Evolutionary conservation across 1,139 yeast species (phyloP), one percentile per base, ranked within the genome.

Genomic region (Saccharomyces pastorianus): DNA sequence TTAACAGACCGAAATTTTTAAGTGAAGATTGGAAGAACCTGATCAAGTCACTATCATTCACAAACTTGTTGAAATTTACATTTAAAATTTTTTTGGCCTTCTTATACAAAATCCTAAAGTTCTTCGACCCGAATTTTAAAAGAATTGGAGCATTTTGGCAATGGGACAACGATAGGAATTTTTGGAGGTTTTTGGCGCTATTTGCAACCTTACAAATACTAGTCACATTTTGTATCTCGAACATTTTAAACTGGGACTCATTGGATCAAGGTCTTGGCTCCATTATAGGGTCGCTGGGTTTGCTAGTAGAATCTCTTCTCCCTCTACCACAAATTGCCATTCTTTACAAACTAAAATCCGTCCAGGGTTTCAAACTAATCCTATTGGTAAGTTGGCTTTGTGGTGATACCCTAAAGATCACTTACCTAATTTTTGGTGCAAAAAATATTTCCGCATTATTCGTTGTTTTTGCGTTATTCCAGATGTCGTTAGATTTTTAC

Each of bases 301-400:
- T 90, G 48, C 76, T 88, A 53, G 78, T 88, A 26, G 97, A 90
- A 66, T 83, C 93, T n/a, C 73, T 88, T 25, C 74, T 90, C 55
- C 97, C 97, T 2, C 73, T 90, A 51, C 97, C 97, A 0, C 97
- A 90, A 69, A 88, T 90, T 51, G 73, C 91, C 32, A 74, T 88
- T 56, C 78, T 88, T 54, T 79, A 83, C 64, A 76, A 91, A 56
- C 69, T 88, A 29, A 81, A 83, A 61, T 81, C 88, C 0, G 83
- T 86, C 6, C 85, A 85, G 60, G 93, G 93, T 58, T 89, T 90
- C 72, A 85, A 90, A 63, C 74, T 84, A 49, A 80, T 91, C 41
- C 73, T 90, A 51, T 69, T 90, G 50, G 72, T 88, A 31, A 85
- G 93, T 63, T 90, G 97, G 97, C 73, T 90, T 8, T 85, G 93